These are phyloP conservation scores for Cladosporium colombiae DNA, from an alignment of 2,329 filamentous ascomycete genomes.

Conservation along the genomic window DNA sequence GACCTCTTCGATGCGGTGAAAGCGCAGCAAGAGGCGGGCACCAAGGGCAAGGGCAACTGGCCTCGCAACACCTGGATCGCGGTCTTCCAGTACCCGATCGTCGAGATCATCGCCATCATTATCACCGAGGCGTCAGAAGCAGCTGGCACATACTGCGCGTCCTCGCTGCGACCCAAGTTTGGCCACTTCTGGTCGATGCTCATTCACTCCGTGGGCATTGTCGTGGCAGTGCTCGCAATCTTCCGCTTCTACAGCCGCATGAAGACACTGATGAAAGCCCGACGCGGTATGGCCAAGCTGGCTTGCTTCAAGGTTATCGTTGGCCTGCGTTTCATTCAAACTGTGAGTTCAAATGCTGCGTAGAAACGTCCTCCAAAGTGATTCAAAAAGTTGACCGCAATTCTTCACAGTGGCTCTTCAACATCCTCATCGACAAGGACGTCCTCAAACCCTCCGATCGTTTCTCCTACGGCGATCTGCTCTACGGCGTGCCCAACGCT, in stretches of 20 bases:
- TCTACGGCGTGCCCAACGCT: conserved; percentile 30
- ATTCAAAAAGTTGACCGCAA: neutral
- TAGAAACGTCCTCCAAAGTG: too few relatives aligned
- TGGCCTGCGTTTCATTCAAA: conserved; percentile 31
- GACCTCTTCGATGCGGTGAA: conserved; percentile 27
- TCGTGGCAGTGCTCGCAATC: conserved; percentile 29
- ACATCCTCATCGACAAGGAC: conserved; percentile 28
- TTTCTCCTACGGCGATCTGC: conserved; percentile 30
- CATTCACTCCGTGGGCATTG: conserved; percentile 27
- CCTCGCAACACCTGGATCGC: conserved; percentile 30
- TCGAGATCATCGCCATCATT: conserved; percentile 28
- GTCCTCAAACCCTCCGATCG: conserved; percentile 24
- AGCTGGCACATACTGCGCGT: conserved; percentile 29
- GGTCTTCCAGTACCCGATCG: conserved; percentile 34
- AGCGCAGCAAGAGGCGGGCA: conserved; percentile 24
- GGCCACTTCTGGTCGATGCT: conserved; percentile 30
- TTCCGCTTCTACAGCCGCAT: conserved; percentile 30
- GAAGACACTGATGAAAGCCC: conserved; percentile 27
- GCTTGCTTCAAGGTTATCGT: conserved; percentile 36
- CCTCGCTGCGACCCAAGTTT: conserved; percentile 27
- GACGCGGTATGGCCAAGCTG: conserved; percentile 30
- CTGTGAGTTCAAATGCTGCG: neutral
- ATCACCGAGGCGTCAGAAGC: conserved; percentile 30
- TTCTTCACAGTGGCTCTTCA: conserved; percentile 28
- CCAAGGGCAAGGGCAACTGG: conserved; percentile 23